Evolutionary conservation across 257 asterid genomes (phyloP), one percentile per base, ranked within the genome.

Genomic region (Jaltomata sinuosa): DNA sequence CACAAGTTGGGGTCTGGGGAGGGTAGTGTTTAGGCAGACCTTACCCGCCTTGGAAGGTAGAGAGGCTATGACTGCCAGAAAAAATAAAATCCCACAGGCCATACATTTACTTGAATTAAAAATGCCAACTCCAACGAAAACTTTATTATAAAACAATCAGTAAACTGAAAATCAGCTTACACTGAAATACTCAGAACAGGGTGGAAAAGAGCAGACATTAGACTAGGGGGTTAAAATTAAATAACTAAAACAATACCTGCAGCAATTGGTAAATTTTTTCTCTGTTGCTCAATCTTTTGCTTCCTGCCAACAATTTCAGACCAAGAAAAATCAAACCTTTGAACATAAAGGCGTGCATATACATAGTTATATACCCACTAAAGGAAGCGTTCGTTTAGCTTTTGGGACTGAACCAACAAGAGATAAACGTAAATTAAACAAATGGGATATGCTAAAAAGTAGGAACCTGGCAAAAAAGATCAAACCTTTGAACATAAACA

Each of bases 191-290:
- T 25, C 67, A 65, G 55, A 62, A 25, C 40, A 21, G 32, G 6
- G 10, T 22, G 11, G 25, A 0, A 3, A 15, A 18, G 29, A 83
- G 40, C 22, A 15, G 59, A 59, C 10, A 11, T 65, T 22, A 59
- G 74, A 55, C 21, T 15, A 45, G 82, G 0, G 21, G 12, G 31
- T 69, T 9, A 7, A 59, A 64, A 76, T 12, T 25, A 62, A 61
- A 36, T 18, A 55, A 15, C 1, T 0, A 15, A 47, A 83, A 15
- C 2, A 82, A 19, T 85, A 91, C 99, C 98, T 31, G 95, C 84
- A 88, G 99, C 99, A 85, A 95, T 94, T 71, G 99, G 97, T 54
- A 95, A 85, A 78, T 93, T 68, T 91, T 87, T 94, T 84, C 93
- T 86, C 89, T 94, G 99, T 65, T 91, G 89, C 79, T 90, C 92